Evolutionary conservation across 140 eudicot species (phyloP), one percentile per base, ranked within the genome.

Genomic region (Senecio squalidus): DNA sequence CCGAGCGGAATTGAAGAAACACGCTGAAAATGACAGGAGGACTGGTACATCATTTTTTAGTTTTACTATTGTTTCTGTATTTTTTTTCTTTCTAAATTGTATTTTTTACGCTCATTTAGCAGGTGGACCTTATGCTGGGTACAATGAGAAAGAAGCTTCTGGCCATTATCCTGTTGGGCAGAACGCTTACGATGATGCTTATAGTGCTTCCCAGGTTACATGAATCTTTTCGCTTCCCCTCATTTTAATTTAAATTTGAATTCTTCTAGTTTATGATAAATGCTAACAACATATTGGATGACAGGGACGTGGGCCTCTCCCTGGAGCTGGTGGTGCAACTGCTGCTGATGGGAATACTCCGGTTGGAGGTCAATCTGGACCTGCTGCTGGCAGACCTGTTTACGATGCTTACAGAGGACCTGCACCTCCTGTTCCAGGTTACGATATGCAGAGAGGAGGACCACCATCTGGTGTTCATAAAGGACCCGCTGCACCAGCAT

Each of bases 161-260:
- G 85, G 74, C 20, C 80, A 78, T 56, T 73, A 78, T 64, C 57
- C 94, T 52, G 69, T 70, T 49, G 93, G 74, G n/a, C 79, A 66
- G 43, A 73, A 68, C 38, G 18, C 83, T 41, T 80, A 57, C 30
- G 73, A 51, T 27, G 74, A 74, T 46, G 66, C 68, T 30, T 79
- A 80, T 67, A 88, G 76, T 66, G 70, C 47, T 67, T 68, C 71
- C 24, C 95, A 85, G 97, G 97, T 89, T 63, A 30, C 50, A 63
- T 15, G 18, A 69, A 38, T 57, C 61, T 40, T 40, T 56, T 18
- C 21, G 22, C 33, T 26, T 45, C 11, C 16, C 10, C 31, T 49
- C 55, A 5, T 33, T 43, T 41, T 54, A n/a, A n/a, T n/a, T n/a
- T n/a, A n/a, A n/a, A n/a, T n/a, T n/a, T n/a, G n/a, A n/a, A n/a